A percentile compares a stretch with the other conserved stretches of the same genome.
Conservation (phyloP, 176 grass and related monocot genomes). For the Zoysia japonica region DNA sequence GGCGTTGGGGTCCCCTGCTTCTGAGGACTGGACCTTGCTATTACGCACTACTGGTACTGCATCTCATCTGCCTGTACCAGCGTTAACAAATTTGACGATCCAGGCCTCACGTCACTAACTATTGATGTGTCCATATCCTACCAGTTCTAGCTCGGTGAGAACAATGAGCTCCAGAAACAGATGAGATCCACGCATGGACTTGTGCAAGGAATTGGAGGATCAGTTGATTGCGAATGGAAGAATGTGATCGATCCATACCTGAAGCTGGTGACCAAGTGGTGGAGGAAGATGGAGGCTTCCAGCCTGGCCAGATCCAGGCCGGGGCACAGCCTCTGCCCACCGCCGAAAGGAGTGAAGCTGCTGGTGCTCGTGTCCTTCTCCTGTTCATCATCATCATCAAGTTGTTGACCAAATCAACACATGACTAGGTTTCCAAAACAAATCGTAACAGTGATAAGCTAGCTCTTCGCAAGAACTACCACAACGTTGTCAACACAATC, state of each 20-base stretch:
- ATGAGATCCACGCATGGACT: background rate
- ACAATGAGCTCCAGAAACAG: background rate
- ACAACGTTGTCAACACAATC: no score
- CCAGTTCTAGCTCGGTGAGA: background rate
- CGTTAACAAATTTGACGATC: conserved; percentile 28
- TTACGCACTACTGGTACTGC: no score
- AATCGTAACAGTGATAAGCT: conserved; percentile 38
- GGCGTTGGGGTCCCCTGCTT: no score
- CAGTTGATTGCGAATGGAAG: background rate
- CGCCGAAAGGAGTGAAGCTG: conserved; percentile 94
- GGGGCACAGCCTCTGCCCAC: conserved; percentile 96
- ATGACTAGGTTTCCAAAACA: conserved; percentile 42
- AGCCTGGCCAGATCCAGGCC: conserved; percentile 96
- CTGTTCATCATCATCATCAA: conserved; percentile 47
- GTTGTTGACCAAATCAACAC: conserved; percentile 48
- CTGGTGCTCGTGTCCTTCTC: conserved; percentile 73
- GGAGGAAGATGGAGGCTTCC: conserved; percentile 97
- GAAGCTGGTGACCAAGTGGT: conserved; percentile 98
- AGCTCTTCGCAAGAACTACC: background rate
- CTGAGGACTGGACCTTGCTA: no score
- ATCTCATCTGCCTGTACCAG: background rate
- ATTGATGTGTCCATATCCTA: background rate
- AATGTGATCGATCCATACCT: conserved; percentile 57
- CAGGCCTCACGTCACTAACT: conserved; percentile 8
- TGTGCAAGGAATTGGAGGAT: no score